These are phyloP conservation scores for Stagonosporopsis vannaccii DNA, from an alignment of 2,329 filamentous ascomycete genomes.

Conservation along the genomic window DNA sequence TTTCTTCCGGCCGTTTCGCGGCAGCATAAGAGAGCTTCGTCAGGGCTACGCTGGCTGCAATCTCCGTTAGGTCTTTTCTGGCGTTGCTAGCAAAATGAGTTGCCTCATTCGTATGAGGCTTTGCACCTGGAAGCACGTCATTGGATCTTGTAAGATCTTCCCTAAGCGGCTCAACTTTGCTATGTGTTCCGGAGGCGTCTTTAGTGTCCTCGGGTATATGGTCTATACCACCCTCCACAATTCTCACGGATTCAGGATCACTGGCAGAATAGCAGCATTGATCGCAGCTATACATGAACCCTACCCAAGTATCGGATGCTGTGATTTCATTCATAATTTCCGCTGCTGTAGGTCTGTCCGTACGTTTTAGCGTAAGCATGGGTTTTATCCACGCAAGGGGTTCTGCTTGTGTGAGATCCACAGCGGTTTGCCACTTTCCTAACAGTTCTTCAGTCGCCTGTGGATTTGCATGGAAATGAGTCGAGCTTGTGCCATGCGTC, in stretches of 20 bases:
- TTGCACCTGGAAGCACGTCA: no score
- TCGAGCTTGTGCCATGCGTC: background rate
- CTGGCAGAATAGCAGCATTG: background rate
- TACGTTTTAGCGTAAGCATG: constrained; percentile 13
- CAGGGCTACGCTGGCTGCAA: no score
- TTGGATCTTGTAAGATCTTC: no score
- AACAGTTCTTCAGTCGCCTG: background rate
- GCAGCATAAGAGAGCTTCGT: no score
- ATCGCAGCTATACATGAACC: background rate
- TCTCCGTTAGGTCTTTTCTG: no score
- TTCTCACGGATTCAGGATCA: background rate
- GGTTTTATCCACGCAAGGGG: background rate
- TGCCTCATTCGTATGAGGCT: no score
- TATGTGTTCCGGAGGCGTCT: no score
- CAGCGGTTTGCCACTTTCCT: background rate
- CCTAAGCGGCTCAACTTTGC: no score
- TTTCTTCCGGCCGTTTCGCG: no score
- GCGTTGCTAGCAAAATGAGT: no score
- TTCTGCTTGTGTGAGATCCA: background rate
- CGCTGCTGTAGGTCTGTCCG: constrained; percentile 14
- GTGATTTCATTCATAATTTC: background rate
- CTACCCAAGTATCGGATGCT: background rate
- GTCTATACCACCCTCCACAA: no score
- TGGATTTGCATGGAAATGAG: background rate
- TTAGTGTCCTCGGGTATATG: no score